Evolutionary conservation across 805 yeast genomes (phyloP), one percentile per base, ranked within the genome.

Genomic region (Yarrowia phangngaensis): DNA sequence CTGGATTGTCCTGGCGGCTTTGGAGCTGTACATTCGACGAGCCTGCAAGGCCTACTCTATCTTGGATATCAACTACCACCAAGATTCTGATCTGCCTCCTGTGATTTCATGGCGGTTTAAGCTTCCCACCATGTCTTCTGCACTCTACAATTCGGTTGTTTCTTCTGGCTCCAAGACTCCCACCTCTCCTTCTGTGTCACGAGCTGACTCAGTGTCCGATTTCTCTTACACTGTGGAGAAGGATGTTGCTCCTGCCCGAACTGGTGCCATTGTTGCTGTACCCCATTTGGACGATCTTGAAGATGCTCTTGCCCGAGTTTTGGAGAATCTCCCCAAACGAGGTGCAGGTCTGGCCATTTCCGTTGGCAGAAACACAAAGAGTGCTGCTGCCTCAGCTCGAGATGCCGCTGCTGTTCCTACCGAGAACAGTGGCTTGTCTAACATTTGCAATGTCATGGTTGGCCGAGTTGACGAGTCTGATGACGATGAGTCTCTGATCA

Each of bases 41-140:
- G 95, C 97, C 34, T 92, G 89, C 73, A 80, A 97, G 62, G 97
- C 97, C 28, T 92, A 94, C 70, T 82, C 87, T 30, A 82, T 92
- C 54, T 82, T 85, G 50, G 83, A 81, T 55, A 76, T 94, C 48
- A 69, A 71, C 49, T 85, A 86, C 61, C 73, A 76, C 50, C 58
- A 66, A 17, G 75, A 72, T 7, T 68, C 70, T 32, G 60, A 63
- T 14, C 51, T 57, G 13, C 65, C 75, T 45, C 94, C 97, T 29
- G 75, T 84, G 50, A 76, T 88, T 54, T 82, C 85, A 55, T 89
- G 95, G 95, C 78, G 78, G 58, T 89, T 89, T 75, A 86, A 83
- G 66, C 71, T 89, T 58, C 95, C 95, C 53, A 74, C 82, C 54
- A 70, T 79, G 54, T 70, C 76, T 12, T 71, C 81, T 45, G 84